These are phyloP conservation scores for Davidsoniella eucalypti DNA, from an alignment of 2,329 filamentous ascomycete species.

Conservation along the genomic window DNA sequence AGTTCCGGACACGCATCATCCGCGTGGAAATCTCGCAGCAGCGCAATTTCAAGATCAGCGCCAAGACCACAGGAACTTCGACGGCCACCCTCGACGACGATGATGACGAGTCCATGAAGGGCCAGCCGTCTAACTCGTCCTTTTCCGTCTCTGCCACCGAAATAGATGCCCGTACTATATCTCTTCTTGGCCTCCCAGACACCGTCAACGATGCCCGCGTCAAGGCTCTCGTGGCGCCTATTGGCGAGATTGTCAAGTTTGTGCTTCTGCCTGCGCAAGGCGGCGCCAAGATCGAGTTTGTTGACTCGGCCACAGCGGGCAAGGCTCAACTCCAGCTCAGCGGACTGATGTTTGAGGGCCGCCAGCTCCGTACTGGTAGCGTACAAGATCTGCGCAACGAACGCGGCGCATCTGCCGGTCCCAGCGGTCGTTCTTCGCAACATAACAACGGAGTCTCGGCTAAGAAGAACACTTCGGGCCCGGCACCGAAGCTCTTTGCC, in stretches of 20 bases:
- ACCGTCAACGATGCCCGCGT: constrained; percentile 83
- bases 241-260: constrained; percentile 58
- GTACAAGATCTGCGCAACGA: constrained; percentile 35
- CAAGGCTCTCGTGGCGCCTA: constrained; percentile 50
- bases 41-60: constrained; percentile 38
- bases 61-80: constrained; percentile 25
- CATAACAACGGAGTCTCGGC: neutral
- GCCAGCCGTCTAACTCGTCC: constrained; percentile 17
- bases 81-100: constrained; percentile 18
- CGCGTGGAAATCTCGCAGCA: constrained; percentile 45
- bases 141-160: constrained; percentile 16
- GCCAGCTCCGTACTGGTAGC: constrained; percentile 37
- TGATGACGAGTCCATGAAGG: constrained; percentile 16
- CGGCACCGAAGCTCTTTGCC: constrained; percentile 10
- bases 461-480: neutral
- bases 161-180: constrained; percentile 53
- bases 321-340: constrained; percentile 47
- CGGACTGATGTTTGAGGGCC: constrained; percentile 36
- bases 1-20: constrained; percentile 51
- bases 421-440: neutral
- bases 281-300: constrained; percentile 75
- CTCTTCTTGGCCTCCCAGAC: constrained; percentile 73
- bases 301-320: constrained; percentile 52
- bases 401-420: neutral
- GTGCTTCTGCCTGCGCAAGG: constrained; percentile 65